A percentile compares a stretch with the other conserved stretches of the same genome.
Conservation (phyloP, 768 basidiomycete genomes). For the Naganishia kalamii region DNA sequence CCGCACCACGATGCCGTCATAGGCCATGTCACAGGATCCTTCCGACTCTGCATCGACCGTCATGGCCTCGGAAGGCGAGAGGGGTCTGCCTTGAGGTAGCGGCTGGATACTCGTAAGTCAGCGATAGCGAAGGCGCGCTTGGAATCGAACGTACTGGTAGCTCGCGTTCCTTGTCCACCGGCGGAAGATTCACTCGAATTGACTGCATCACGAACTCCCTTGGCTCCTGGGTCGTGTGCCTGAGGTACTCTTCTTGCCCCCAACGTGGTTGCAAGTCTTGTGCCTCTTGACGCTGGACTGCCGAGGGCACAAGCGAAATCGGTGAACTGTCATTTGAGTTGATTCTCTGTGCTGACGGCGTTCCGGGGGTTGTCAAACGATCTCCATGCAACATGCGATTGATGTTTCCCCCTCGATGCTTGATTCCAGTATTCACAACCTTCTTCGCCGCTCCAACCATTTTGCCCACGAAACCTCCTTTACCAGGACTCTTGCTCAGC, state of each 20-base stretch:
- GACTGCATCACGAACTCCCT: neutral
- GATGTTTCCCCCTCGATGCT: neutral
- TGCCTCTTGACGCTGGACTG: neutral
- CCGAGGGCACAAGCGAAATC: neutral
- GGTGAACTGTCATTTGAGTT: neutral
- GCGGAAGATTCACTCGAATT: neutral
- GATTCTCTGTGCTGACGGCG: neutral
- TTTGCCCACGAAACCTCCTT: slow-evolving; percentile 1
- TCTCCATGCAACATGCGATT: neutral
- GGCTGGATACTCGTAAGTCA: too few species aligned
- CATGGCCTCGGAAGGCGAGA: neutral
- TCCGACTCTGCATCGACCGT: neutral
- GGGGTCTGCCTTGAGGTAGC: slow-evolving; percentile 13
- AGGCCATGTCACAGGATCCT: too few species aligned
- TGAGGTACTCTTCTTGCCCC: neutral
- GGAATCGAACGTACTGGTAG: slow-evolving; percentile 2
- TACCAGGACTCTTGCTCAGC: slow-evolving; percentile 5
- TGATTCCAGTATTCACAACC: neutral
- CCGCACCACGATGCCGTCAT: too few species aligned
- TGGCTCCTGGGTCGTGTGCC: neutral
- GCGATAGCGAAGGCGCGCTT: too few species aligned
- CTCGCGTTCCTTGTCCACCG: neutral
- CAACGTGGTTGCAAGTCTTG: neutral
- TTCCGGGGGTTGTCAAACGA: neutral
- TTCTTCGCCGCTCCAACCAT: slow-evolving; percentile 1